Percentiles rank a stretch among this genome's conserved stretches.
Conservation (phyloP, 169 alveolate species). For the Blepharisma undulans region DNA sequence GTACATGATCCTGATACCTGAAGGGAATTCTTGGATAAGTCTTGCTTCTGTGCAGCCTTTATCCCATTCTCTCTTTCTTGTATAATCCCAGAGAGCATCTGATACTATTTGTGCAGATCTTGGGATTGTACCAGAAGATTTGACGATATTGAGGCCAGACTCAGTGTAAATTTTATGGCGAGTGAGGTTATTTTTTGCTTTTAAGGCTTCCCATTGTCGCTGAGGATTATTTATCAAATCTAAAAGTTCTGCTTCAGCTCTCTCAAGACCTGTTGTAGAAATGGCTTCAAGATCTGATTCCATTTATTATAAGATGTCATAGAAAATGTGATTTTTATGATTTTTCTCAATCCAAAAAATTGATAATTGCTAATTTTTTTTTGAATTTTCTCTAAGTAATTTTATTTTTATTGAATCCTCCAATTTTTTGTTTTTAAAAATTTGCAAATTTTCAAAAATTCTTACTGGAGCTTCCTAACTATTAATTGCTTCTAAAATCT, state of each 20-base stretch:
- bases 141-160: not conserved
- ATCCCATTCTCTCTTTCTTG: slow-evolving; percentile 11
- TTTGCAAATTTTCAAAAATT: not conserved
- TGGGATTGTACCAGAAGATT: not conserved
- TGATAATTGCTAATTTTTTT: not conserved
- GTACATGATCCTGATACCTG: not conserved
- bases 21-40: not conserved
- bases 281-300: not conserved
- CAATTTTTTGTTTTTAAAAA: too few species aligned
- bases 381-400: not conserved
- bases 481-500: not conserved
- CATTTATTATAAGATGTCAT: not conserved
- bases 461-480: not conserved
- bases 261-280: not conserved
- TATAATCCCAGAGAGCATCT: not conserved
- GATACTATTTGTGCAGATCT: not conserved
- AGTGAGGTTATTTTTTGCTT: not conserved
- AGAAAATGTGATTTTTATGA: not conserved
- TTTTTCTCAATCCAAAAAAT: not conserved
- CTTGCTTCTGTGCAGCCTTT: not conserved
- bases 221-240: not conserved
- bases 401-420: too few species aligned
- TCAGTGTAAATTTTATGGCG: not conserved
- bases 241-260: not conserved
- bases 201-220: not conserved